These are phyloP conservation scores for Penicillium sclerotigenum DNA, from an alignment of 2,329 filamentous ascomycete species.

Conservation along the genomic window DNA sequence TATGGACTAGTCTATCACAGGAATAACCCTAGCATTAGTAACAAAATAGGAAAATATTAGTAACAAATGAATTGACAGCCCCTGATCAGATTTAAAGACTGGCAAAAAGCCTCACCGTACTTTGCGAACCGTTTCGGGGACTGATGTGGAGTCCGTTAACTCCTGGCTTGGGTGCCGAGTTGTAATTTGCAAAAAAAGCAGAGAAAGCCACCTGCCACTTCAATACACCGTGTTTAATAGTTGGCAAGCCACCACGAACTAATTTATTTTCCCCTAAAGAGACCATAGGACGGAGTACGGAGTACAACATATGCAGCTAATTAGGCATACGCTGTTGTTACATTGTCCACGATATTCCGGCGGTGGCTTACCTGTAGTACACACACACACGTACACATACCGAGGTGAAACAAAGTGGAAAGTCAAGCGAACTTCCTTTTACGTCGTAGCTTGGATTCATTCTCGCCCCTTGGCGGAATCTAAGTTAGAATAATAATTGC, in stretches of 20 bases:
- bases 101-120: slow-evolving; percentile 23
- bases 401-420: slow-evolving; percentile 19
- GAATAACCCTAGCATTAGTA: neutral
- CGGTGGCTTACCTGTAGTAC: neutral
- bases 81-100: slow-evolving; percentile 5
- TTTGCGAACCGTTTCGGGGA: slow-evolving; percentile 22
- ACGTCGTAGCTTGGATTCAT: slow-evolving; percentile 13
- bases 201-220: slow-evolving; percentile 11
- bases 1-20: neutral
- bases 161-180: slow-evolving; percentile 22
- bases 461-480: slow-evolving; percentile 6
- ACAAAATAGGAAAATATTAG: neutral
- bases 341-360: neutral
- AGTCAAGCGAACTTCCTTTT: slow-evolving; percentile 22
- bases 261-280: neutral
- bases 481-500: neutral
- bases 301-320: neutral
- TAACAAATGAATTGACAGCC: slow-evolving; percentile 4
- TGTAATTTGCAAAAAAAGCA: neutral
- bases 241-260: slow-evolving; percentile 11
- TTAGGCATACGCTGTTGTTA: neutral
- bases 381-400: slow-evolving; percentile 2
- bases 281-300: neutral
- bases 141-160: slow-evolving; percentile 14
- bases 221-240: slow-evolving; percentile 16